Conservation (phyloP, 164 flowering plant species). For the Paratinospora sagittata region DNA sequence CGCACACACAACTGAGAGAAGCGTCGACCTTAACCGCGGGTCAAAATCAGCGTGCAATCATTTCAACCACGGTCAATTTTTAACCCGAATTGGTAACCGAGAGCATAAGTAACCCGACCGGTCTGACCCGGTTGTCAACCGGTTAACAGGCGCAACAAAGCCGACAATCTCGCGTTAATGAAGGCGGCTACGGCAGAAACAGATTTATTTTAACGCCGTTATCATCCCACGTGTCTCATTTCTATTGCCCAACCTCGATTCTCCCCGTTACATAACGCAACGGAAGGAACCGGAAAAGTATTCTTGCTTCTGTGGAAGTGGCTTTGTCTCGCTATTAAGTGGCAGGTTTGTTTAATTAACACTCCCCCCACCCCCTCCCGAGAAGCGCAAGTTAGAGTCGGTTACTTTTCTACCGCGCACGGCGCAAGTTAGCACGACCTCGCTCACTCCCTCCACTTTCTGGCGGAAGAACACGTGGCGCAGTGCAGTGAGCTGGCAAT, state of each 20-base stretch:
- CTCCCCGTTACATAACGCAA: conserved; percentile 30
- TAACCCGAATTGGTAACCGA: conserved; percentile 16
- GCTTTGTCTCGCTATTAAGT: conserved; percentile 49
- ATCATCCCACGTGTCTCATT: conserved; percentile 1
- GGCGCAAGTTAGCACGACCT: background rate
- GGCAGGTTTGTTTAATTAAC: conserved; percentile 29
- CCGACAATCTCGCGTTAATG: background rate
- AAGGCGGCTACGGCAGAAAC: background rate
- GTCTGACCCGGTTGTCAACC: conserved; percentile 18
- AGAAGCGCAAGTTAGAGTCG: background rate
- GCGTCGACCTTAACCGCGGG: conserved; percentile 11
- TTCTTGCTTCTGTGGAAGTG: background rate
- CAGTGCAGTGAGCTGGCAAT: background rate
- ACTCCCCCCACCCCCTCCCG: background rate
- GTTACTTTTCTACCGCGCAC: background rate
- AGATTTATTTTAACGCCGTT: conserved; percentile 21
- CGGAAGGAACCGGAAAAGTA: background rate
- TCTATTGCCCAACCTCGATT: conserved; percentile 13
- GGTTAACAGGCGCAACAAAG: conserved; percentile 3
- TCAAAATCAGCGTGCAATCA: conserved; percentile 21
- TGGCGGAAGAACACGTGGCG: background rate
- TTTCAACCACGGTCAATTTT: conserved; percentile 2
- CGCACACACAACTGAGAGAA: background rate
- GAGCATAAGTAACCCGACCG: conserved; percentile 19
- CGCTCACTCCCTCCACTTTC: background rate